A percentile compares a stretch with the other conserved stretches of the same genome.
Evolutionary conservation across 768 basidiomycete species (phyloP).

Genomic region (Lepiota brunneoincarnata): DNA sequence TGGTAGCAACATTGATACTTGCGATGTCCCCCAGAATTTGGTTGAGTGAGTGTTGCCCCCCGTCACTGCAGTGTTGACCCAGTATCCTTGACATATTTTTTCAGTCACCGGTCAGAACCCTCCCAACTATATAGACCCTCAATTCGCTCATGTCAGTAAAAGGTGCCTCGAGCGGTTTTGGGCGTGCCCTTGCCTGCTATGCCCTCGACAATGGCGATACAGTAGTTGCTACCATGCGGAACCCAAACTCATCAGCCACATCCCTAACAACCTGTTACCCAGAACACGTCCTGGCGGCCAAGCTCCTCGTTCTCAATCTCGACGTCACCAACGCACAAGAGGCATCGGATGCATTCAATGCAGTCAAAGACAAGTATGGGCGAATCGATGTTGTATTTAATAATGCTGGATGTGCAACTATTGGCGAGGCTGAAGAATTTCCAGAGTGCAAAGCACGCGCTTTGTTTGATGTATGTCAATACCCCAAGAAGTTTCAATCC

Average conservation of each 20-base stretch:
- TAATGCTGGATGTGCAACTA: constrained; percentile 34
- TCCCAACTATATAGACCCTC: no score
- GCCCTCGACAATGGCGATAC: constrained; percentile 36
- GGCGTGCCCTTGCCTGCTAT: neutral
- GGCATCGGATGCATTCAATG: constrained; percentile 31
- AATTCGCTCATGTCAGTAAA: neutral
- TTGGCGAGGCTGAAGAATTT: constrained; percentile 36
- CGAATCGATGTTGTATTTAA: constrained; percentile 44
- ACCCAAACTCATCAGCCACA: constrained; percentile 31
- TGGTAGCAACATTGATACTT: no score
- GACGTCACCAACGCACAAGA: constrained; percentile 34
- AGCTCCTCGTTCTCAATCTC: constrained; percentile 32
- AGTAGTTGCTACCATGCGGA: constrained; percentile 40
- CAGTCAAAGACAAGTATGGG: constrained; percentile 33
- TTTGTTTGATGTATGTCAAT: constrained; percentile 25
- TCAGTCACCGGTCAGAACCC: no score
- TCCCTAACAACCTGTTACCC: constrained; percentile 24
- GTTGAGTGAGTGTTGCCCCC: no score
- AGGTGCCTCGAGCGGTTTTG: neutral
- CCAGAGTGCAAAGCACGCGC: constrained; percentile 28
- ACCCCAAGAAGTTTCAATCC: constrained; percentile 17
- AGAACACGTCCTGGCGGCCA: neutral
- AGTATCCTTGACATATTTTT: no score
- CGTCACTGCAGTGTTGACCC: no score
- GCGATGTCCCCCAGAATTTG: no score